Evolutionary conservation across 768 basidiomycete species (phyloP), one percentile per base, ranked within the genome.

Genomic region (Calocera viscosa): DNA sequence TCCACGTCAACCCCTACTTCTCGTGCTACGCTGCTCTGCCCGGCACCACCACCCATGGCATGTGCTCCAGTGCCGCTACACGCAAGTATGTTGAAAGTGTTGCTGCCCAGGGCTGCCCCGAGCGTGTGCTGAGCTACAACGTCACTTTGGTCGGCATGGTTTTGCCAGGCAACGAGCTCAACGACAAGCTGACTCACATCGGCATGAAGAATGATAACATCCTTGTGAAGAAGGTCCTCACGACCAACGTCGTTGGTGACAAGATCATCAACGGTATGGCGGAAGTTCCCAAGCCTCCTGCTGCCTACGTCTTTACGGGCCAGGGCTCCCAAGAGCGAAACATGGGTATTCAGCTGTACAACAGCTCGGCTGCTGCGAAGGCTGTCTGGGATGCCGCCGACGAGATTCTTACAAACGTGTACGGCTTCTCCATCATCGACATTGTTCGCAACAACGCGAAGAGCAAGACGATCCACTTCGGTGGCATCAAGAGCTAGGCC

Each of bases 291-390:
- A 95, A 99, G 75, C 87, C 94, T 1, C 82, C 84, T 19, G 94
- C 94, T 3, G 92, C 91, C 35, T 98, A 97, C 71, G 93, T 96
- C 71, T 98, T 98, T 82, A 98, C 95, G 41, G 95, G 95, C 33
- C 95, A 98, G 75, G 95, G 95, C 66, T 97, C 94, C 3, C 95
- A 98, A 75, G 95, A 98, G 77, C 87, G 87, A 49, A 93, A 95
- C 22, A 98, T 99, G 96, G 96, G 96, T 22, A 98, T 99, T 94
- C 94, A 97, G 71, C 84, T 99, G 1, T 99, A 97, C 82, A 89
- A 85, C 74, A 84, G 77, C 70, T 97, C 94, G 2, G 89, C 93
- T 49, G 93, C 94, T 22, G 96, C 96, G 65, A 90, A 90, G 69
- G 89, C 92, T 43, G 94, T 98, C 65, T 99, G 96, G 96, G 95